These are phyloP conservation scores for Fonsecaea erecta DNA, from an alignment of 2,329 filamentous ascomycete species.

Conservation along the genomic window DNA sequence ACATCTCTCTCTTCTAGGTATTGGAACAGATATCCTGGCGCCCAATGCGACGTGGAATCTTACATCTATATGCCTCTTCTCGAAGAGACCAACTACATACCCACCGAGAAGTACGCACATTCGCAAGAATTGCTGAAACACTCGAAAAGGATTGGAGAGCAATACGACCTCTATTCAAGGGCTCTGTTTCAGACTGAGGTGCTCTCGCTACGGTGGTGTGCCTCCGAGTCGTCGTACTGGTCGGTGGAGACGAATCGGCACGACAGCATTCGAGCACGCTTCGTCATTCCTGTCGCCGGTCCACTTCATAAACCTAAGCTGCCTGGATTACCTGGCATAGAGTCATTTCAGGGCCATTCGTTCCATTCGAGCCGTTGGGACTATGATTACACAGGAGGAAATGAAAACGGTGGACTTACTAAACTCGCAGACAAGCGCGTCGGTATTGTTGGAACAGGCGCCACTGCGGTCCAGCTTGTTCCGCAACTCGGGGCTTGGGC, in stretches of 20 bases:
- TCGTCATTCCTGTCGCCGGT: constrained; percentile 48
- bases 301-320: constrained; percentile 40
- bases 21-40: constrained; percentile 39
- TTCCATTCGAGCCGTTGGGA: constrained; percentile 55
- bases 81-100: constrained; percentile 31
- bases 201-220: constrained; percentile 27
- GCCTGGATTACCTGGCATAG: constrained; percentile 38
- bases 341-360: constrained; percentile 45
- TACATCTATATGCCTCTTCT: constrained; percentile 35
- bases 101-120: constrained; percentile 31
- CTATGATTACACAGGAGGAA: constrained; percentile 49
- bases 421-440: constrained; percentile 36
- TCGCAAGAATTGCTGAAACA: constrained; percentile 27
- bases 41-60: constrained; percentile 26
- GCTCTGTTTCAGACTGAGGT: constrained; percentile 32
- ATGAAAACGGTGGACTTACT: constrained; percentile 3
- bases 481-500: constrained; percentile 38
- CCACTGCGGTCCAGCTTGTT: constrained; percentile 50
- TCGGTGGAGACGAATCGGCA: constrained; percentile 34
- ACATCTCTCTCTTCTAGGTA: constrained; percentile 8
- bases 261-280: constrained; percentile 44
- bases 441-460: constrained; percentile 47
- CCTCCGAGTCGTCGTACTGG: constrained; percentile 14
- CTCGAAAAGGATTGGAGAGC: constrained; percentile 23
- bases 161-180: constrained; percentile 22